These are phyloP conservation scores for Cryptosporidium bovis DNA, from an alignment of 169 alveolate genomes.

Conservation along the genomic window DNA sequence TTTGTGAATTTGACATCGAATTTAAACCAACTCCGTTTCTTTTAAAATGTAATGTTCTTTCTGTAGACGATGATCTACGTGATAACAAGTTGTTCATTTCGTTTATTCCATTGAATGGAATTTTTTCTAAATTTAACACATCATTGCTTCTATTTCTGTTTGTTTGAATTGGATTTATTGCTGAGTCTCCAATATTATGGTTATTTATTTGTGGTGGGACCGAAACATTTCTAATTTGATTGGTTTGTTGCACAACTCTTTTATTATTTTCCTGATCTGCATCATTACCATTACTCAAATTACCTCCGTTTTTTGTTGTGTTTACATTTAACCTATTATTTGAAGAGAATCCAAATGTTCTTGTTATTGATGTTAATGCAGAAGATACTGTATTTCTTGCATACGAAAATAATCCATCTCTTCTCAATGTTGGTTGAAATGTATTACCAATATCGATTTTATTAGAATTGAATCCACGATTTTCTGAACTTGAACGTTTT, in stretches of 20 bases:
- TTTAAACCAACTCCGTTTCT: too few species aligned
- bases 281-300: too few species aligned
- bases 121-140: too few species aligned
- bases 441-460: neutral
- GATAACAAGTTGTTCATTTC: too few species aligned
- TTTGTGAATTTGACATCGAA: too few species aligned
- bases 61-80: conserved; percentile 39
- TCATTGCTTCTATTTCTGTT: too few species aligned
- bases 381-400: conserved; percentile 68
- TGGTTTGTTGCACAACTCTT: neutral
- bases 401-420: conserved; percentile 26
- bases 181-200: neutral
- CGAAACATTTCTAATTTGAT: conserved; percentile 7
- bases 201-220: conserved; percentile 22
- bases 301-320: too few species aligned
- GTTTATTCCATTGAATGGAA: too few species aligned
- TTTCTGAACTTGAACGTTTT: conserved; percentile 47
- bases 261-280: neutral
- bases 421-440: neutral
- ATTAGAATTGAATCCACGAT: conserved; percentile 17
- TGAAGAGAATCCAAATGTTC: conserved; percentile 38
- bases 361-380: conserved; percentile 63
- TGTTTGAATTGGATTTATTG: neutral
- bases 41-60: conserved; percentile 5
- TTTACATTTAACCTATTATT: too few species aligned